Evolutionary conservation across 1,284 basidiomycete species (phyloP), one percentile per base, ranked within the genome.

Genomic region (Ceratobasidium sp.): DNA sequence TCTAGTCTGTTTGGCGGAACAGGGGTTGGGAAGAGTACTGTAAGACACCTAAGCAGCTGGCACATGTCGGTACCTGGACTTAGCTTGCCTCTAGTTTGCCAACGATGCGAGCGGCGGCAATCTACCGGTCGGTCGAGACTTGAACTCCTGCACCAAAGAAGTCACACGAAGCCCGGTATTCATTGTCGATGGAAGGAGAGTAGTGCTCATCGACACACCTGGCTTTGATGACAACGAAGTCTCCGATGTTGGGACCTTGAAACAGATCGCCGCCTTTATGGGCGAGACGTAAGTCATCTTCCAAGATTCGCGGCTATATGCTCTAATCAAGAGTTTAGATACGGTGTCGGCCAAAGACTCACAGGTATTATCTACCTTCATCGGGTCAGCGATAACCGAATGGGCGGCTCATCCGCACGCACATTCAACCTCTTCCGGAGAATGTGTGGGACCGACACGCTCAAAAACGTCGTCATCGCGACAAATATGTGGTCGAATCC

Each of bases 401-500:
- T 78, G 52, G 64, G 75, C 6, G 54, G 71, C 15, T 34, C 70
- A 15, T 43, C 64, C 7, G 69, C 64, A 6, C 49, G 56, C 37
- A 78, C 77, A 19, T 56, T 78, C 49, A 67, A 77, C n/a, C 51
- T 77, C 19, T 78, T 78, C 62, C 64, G 54, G 29, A 52, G 66
- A 29, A 61, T 78, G 56, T 78, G 78, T 64, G 78, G 78, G 9
- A 62, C 62, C 4, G 52, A 69, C 4, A 74, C 70, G 19, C 65
- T 78, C 64, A 37, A 44, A 22, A 82, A 81, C 57, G 80, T 81
- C 54, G 52, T 80, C 17, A 77, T 82, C 57, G 80, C 79, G 22
- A 82, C 82, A 15, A 82, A 76, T 37, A 81, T 82, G 81, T 82
- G 82, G 82, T 77, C 76, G 11, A 54, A 43, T n/a, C 56, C 71